Conservation (phyloP, 202 grass and related monocot species). For the Musa balbisiana region DNA sequence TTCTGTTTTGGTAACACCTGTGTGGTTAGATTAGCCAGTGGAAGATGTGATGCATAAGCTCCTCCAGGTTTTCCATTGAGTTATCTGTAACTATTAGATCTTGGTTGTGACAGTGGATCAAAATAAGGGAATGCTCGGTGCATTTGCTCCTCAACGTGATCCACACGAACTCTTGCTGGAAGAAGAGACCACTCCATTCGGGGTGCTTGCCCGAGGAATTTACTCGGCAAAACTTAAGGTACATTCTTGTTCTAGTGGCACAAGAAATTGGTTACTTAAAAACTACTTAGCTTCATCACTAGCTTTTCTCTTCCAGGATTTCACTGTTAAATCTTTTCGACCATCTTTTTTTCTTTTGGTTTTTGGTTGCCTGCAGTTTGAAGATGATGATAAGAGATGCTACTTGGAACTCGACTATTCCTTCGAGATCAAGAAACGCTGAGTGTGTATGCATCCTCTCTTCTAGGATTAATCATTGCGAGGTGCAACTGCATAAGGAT, state of each 20-base stretch:
- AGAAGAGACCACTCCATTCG: conserved; percentile 48
- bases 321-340: neutral
- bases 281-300: neutral
- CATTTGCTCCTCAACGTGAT: conserved; percentile 35
- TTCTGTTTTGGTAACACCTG: neutral
- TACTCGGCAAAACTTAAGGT: conserved; percentile 46
- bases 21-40: neutral
- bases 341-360: neutral
- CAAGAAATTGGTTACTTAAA: neutral
- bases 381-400: conserved; percentile 43
- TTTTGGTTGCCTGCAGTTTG: conserved; percentile 18
- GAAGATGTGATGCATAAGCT: neutral
- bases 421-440: conserved; percentile 43
- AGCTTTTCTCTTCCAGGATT: no score
- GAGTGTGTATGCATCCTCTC: neutral
- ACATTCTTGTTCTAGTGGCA: neutral
- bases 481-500: neutral
- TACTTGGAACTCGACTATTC: conserved; percentile 36
- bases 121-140: conserved; percentile 42
- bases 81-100: neutral
- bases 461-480: neutral
- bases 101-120: conserved; percentile 37
- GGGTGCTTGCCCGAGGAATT: conserved; percentile 31
- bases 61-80: neutral
- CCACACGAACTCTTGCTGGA: conserved; percentile 36